Percentiles rank a stretch among this genome's conserved stretches.
These are phyloP conservation scores for Moesziomyces antarcticus DNA, from an alignment of 1,284 basidiomycete genomes.

Conservation along the genomic window DNA sequence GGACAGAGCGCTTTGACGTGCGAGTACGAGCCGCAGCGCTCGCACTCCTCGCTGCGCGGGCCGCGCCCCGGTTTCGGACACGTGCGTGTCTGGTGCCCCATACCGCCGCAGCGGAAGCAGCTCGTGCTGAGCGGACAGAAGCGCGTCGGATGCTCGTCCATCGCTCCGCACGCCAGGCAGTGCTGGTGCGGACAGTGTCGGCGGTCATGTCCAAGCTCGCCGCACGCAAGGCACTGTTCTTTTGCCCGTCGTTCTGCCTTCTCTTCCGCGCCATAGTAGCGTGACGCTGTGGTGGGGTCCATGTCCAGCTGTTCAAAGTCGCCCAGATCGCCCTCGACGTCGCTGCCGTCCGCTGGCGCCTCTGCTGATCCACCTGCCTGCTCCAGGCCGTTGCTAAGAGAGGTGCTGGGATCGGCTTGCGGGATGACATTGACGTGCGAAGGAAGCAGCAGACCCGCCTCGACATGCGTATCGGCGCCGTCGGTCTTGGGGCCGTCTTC, in stretches of 20 bases:
- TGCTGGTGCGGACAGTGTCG: constrained; percentile 68
- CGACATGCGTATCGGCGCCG: constrained; percentile 18
- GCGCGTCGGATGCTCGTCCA: constrained; percentile 83
- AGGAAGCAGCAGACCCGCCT: constrained; percentile 35
- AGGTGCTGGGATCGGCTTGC: neutral
- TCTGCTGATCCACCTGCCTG: no score
- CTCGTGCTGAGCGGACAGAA: constrained; percentile 84
- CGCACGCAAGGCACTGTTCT: constrained; percentile 52
- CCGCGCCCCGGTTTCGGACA: constrained; percentile 72
- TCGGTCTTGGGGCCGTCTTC: constrained; percentile 26
- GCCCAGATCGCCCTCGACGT: constrained; percentile 42
- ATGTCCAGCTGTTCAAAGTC: constrained; percentile 54
- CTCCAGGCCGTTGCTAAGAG: neutral
- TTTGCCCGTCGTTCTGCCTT: constrained; percentile 42
- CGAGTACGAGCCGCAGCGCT: constrained; percentile 77
- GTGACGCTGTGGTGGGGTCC: constrained; percentile 36
- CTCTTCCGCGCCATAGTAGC: constrained; percentile 58
- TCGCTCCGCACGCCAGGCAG: constrained; percentile 88
- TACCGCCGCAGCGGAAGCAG: constrained; percentile 86
- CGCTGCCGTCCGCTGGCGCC: constrained; percentile 7
- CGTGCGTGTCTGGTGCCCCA: constrained; percentile 79
- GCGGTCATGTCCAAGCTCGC: constrained; percentile 55
- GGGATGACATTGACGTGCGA: constrained; percentile 33
- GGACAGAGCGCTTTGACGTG: constrained; percentile 85
- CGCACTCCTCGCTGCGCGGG: constrained; percentile 72